These are phyloP conservation scores for Elaeis oleifera DNA, from an alignment of 202 grass and related monocot species.

Conservation along the genomic window DNA sequence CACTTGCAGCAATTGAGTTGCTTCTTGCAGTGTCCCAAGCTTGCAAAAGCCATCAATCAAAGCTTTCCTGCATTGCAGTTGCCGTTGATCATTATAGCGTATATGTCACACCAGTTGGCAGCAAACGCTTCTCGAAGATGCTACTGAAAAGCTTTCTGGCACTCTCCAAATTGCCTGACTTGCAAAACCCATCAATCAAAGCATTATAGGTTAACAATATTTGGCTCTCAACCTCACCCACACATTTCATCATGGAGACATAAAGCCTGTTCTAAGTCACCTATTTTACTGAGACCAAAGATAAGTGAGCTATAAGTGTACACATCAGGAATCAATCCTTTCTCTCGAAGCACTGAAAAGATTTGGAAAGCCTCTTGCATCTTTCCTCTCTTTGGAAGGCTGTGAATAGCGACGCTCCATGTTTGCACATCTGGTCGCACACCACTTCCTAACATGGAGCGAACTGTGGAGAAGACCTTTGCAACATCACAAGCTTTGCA, in stretches of 20 bases:
- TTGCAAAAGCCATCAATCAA: constrained; percentile 6
- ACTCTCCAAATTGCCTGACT: constrained; percentile 45
- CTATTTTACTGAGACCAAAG: constrained; percentile 51
- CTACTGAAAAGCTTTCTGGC: constrained; percentile 36
- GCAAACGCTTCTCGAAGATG: constrained; percentile 36
- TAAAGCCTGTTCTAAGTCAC: constrained; percentile 46
- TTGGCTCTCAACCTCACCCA: constrained; percentile 44
- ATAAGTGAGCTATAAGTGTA: constrained; percentile 55
- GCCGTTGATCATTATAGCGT: constrained; percentile 63
- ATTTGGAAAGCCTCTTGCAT: constrained; percentile 45
- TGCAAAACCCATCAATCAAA: constrained; percentile 53
- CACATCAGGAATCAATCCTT: constrained; percentile 49
- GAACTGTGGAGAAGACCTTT: constrained; percentile 39
- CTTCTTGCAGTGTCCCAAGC: constrained; percentile 5
- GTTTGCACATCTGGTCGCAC: constrained; percentile 33
- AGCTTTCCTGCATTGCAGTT: constrained; percentile 42
- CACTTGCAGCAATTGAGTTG: background rate
- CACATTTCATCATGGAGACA: constrained; percentile 53
- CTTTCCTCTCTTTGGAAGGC: constrained; percentile 42
- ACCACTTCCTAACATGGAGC: constrained; percentile 43
- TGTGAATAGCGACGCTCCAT: constrained; percentile 51
- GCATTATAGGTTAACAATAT: constrained; percentile 53
- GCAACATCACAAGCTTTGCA: constrained; percentile 36
- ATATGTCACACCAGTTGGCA: constrained; percentile 56
- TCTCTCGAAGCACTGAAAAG: constrained; percentile 45